phyloP scores from a whole-genome alignment of 2,329 filamentous ascomycete species.

The Pestalotiopsis sp. region DNA sequence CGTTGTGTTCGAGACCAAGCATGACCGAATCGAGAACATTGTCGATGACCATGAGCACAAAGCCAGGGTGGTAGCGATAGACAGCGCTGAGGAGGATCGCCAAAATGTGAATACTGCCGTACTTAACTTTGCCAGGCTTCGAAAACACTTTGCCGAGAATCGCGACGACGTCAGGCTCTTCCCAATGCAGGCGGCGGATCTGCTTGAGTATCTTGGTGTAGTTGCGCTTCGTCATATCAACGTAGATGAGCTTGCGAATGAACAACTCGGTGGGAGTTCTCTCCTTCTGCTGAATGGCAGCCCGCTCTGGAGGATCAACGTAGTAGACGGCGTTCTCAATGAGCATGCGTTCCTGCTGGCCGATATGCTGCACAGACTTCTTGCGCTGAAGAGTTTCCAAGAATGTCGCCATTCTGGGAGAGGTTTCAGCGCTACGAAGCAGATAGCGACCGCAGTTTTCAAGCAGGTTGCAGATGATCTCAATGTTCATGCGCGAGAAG shows the following conservation, averaged over 20 bases:
- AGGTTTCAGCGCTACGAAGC: constrained; percentile 88
- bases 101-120: constrained; percentile 92
- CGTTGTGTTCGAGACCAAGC: constrained; percentile 89
- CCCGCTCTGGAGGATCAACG: constrained; percentile 90
- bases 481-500: constrained; percentile 98
- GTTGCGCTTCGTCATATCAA: constrained; percentile 92
- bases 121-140: constrained; percentile 96
- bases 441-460: constrained; percentile 97
- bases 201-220: constrained; percentile 94
- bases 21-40: constrained; percentile 86
- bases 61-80: constrained; percentile 88
- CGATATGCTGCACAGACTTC: constrained; percentile 92
- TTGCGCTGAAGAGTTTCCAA: constrained; percentile 94
- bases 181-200: constrained; percentile 95
- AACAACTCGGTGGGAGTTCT: constrained; percentile 91
- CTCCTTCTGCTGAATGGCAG: constrained; percentile 96
- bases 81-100: constrained; percentile 87
- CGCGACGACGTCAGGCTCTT: constrained; percentile 82
- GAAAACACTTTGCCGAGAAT: constrained; percentile 90
- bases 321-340: constrained; percentile 99
- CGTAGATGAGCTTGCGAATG: constrained; percentile 87
- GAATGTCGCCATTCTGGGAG: constrained; percentile 90
- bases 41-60: constrained; percentile 90
- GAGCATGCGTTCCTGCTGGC: constrained; percentile 94
- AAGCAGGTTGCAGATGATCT: constrained; percentile 93